Percentiles rank a stretch among this genome's conserved stretches.
These are phyloP conservation scores for Penicillium expansum DNA, from an alignment of 2,329 filamentous ascomycete genomes.

Conservation along the genomic window DNA sequence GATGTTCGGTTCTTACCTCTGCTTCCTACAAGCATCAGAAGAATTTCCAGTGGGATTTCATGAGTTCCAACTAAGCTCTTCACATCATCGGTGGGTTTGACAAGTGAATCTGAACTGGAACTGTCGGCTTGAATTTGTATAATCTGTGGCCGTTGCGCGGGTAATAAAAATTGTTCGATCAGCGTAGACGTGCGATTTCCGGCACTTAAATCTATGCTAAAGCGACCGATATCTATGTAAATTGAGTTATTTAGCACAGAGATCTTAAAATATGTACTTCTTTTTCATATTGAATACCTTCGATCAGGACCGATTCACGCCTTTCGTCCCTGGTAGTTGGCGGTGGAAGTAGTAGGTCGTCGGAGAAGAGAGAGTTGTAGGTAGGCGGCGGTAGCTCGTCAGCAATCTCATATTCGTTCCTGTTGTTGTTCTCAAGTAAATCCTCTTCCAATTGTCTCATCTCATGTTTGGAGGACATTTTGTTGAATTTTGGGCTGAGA, in stretches of 20 bases:
- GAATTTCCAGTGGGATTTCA: slow-evolving; percentile 1
- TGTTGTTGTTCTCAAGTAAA: not conserved
- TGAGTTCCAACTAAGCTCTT: not conserved
- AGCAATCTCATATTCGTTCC: not conserved
- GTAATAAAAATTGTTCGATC: not conserved
- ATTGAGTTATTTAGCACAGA: not conserved
- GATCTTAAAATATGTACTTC: not conserved
- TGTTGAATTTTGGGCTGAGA: not conserved
- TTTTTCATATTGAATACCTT: not conserved
- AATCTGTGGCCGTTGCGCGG: not conserved
- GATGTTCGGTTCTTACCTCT: not conserved
- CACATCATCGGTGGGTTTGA: not conserved
- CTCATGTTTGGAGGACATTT: not conserved
- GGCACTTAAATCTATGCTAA: slow-evolving; percentile 8
- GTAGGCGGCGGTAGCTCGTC: not conserved
- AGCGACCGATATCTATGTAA: not conserved
- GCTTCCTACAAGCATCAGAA: slow-evolving; percentile 10
- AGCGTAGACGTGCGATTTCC: slow-evolving; percentile 3
- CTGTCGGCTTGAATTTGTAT: not conserved
- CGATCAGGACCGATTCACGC: not conserved
- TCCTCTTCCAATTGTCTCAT: not conserved
- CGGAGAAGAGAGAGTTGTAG: not conserved
- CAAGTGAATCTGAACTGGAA: not conserved
- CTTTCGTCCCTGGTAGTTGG: not conserved
- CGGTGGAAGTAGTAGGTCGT: not conserved